Evolutionary conservation across 2,329 filamentous ascomycete genomes (phyloP).

Genomic region (Coniochaeta sp.): DNA sequence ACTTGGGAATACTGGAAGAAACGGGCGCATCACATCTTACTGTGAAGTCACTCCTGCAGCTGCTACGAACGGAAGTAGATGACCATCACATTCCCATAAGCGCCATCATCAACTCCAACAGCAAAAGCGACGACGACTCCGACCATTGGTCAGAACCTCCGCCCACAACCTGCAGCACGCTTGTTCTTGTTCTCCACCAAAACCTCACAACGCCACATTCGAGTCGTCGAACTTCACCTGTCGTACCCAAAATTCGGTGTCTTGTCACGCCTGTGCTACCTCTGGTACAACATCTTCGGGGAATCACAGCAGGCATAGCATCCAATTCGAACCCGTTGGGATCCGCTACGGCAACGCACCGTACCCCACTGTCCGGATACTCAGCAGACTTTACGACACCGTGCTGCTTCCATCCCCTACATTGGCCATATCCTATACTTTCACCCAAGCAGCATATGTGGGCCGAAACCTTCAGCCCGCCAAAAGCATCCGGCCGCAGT

Average conservation of each 20-base stretch:
- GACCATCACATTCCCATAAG: too few relatives aligned
- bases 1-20: too few relatives aligned
- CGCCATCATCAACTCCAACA: too few relatives aligned
- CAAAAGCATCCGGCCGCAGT: background rate
- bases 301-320: background rate
- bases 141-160: too few relatives aligned
- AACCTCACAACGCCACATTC: background rate
- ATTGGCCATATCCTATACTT: background rate
- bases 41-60: too few relatives aligned
- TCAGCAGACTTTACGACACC: background rate
- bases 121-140: too few relatives aligned
- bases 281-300: background rate
- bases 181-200: background rate
- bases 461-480: background rate
- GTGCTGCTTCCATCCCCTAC: background rate
- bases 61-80: too few relatives aligned
- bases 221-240: slow-evolving; percentile 3
- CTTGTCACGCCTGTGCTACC: background rate
- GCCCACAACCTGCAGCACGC: slow-evolving; percentile 1
- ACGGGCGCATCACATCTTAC: too few relatives aligned
- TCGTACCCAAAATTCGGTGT: background rate
- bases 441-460: background rate
- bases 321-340: background rate
- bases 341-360: background rate
- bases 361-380: background rate